phyloP scores from a whole-genome alignment of 192 early-diverging fungal genomes.

The Backusella circina region DNA sequence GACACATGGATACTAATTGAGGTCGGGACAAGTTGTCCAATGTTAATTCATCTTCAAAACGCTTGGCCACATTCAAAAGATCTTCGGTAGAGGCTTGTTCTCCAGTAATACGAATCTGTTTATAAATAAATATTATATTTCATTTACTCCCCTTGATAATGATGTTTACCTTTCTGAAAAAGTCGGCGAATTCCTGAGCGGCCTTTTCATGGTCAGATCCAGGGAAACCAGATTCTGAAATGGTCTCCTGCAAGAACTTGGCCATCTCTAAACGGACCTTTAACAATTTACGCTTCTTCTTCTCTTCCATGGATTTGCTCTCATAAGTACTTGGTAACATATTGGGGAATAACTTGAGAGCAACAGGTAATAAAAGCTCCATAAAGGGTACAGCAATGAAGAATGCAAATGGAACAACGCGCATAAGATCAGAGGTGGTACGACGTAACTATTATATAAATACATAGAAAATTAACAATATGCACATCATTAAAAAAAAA shows the following conservation, averaged over 20 bases:
- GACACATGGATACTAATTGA: conserved; percentile 92
- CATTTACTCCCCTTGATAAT: background rate
- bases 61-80: conserved; percentile 77
- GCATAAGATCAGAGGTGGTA: conserved; percentile 81
- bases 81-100: conserved; percentile 80
- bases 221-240: conserved; percentile 74
- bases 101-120: conserved; percentile 75
- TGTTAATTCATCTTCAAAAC: conserved; percentile 93
- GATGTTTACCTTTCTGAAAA: conserved; percentile 68
- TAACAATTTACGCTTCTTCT: conserved; percentile 90
- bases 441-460: conserved; percentile 62
- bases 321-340: conserved; percentile 97
- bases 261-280: conserved; percentile 94
- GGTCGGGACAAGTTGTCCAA: conserved; percentile 91
- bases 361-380: conserved; percentile 90
- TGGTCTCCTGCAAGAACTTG: conserved; percentile 92
- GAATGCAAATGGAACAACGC: conserved; percentile 88
- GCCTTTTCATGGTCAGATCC: conserved; percentile 47
- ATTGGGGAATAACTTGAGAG: conserved; percentile 91
- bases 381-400: conserved; percentile 93
- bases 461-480: background rate
- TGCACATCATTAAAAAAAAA: background rate
- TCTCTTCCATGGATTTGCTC: conserved; percentile 85
- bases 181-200: conserved; percentile 68
- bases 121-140: background rate